These are phyloP conservation scores for Sclerotinia spermophila DNA, from an alignment of 2,329 filamentous ascomycete genomes.

Conservation along the genomic window DNA sequence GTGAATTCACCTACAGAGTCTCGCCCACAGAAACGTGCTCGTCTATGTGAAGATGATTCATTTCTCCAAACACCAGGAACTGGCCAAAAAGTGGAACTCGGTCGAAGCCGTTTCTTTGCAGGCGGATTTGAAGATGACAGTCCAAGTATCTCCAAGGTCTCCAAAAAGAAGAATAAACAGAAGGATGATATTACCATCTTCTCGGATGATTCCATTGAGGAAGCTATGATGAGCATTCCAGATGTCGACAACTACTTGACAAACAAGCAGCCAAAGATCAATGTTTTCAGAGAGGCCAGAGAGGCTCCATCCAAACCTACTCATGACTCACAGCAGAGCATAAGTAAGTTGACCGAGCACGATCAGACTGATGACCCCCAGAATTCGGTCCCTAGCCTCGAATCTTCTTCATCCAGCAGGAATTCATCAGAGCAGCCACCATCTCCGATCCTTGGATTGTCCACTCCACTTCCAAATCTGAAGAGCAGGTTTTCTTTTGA, in stretches of 20 bases:
- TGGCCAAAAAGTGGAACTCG: conserved; percentile 35
- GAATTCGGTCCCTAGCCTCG: conserved; percentile 27
- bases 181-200: conserved; percentile 47
- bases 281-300: conserved; percentile 24
- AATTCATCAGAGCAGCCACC: conserved; percentile 29
- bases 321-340: conserved; percentile 8
- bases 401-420: conserved; percentile 24
- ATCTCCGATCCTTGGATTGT: conserved; percentile 22
- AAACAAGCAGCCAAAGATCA: conserved; percentile 26
- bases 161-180: conserved; percentile 41
- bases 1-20: conserved; percentile 41
- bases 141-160: conserved; percentile 39
- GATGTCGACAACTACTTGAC: conserved; percentile 34
- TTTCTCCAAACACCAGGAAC: conserved; percentile 30
- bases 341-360: neutral
- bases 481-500: conserved; percentile 29
- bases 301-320: neutral
- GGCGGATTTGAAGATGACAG: conserved; percentile 37
- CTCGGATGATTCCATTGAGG: conserved; percentile 51
- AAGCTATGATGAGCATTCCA: conserved; percentile 45
- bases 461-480: conserved; percentile 16
- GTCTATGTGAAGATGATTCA: conserved; percentile 48
- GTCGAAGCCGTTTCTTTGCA: conserved; percentile 48
- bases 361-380: conserved; percentile 21
- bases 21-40: conserved; percentile 47